phyloP scores from a whole-genome alignment of 345 rosid species.

The Eucalyptus paniculata region DNA sequence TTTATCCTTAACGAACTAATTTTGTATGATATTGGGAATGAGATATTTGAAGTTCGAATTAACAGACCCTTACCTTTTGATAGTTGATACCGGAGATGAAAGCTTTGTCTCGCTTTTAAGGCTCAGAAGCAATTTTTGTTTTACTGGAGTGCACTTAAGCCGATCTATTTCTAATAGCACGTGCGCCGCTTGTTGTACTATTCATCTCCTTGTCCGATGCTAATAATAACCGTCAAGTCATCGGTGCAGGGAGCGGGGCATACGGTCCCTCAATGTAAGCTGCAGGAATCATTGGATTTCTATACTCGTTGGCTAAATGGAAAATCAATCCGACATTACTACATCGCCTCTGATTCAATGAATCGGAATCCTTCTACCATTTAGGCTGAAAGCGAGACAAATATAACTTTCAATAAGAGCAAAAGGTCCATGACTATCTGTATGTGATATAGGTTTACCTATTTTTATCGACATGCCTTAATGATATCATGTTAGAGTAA shows the following conservation, averaged over 20 bases:
- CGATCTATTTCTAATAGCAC: background rate
- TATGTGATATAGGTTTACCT: no score
- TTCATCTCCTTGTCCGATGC: background rate
- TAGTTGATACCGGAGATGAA: background rate
- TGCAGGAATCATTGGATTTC: no score
- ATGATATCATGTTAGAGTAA: no score
- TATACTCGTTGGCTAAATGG: no score
- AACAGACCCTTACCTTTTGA: background rate
- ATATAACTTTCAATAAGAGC: background rate
- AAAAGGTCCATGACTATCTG: no score
- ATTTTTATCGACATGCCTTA: no score
- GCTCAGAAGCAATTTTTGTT: background rate
- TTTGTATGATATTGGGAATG: background rate
- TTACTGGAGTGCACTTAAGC: background rate
- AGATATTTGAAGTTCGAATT: background rate
- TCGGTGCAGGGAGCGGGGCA: conserved; percentile 48
- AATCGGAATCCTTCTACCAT: background rate
- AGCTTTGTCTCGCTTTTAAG: background rate
- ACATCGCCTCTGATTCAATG: background rate
- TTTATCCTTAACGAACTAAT: background rate
- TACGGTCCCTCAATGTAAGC: conserved; percentile 49
- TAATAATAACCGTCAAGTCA: background rate
- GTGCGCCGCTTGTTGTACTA: background rate
- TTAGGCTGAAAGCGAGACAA: background rate
- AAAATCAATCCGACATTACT: background rate